Conservation (phyloP, 495 filamentous ascomycete species). For the Neurospora tetraspora region DNA sequence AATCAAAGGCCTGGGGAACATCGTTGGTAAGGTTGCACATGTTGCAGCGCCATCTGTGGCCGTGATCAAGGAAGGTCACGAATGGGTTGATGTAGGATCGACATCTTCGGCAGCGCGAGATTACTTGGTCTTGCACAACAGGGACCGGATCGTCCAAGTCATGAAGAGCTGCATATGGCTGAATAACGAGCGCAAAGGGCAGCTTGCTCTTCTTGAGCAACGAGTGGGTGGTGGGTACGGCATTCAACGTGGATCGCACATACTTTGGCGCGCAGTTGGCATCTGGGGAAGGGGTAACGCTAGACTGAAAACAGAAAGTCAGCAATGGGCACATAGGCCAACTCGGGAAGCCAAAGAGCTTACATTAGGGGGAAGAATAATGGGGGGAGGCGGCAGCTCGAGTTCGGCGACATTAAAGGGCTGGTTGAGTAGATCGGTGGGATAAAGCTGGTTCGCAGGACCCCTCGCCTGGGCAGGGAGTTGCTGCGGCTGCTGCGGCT, state of each 20-base stretch:
- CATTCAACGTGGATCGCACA: conserved; percentile 89
- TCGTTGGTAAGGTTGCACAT: conserved; percentile 99
- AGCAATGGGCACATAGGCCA: conserved; percentile 2
- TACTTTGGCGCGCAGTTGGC: conserved; percentile 93
- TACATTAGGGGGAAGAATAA: conserved; percentile 86
- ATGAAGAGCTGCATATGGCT: conserved; percentile 87
- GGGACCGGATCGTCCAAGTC: conserved; percentile 86
- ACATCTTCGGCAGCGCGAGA: conserved; percentile 89
- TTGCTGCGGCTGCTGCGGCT: conserved; percentile 44
- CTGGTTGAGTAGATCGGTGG: conserved; percentile 81
- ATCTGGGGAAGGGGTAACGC: conserved; percentile 82
- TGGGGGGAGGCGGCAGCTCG: conserved; percentile 83
- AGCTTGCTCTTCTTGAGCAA: conserved; percentile 93
- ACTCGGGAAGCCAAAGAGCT: conserved; percentile 23
- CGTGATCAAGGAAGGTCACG: conserved; percentile 90
- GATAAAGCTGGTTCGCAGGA: conserved; percentile 76
- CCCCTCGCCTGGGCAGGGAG: conserved; percentile 40
- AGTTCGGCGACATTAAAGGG: conserved; percentile 91
- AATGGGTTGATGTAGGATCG: conserved; percentile 97
- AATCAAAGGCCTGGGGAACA: conserved; percentile 96
- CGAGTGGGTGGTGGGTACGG: conserved; percentile 80
- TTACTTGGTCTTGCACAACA: conserved; percentile 91
- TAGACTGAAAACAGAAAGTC: conserved; percentile 50
- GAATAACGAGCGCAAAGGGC: conserved; percentile 90
- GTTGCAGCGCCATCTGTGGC: conserved; percentile 96